Evolutionary conservation across 2,329 filamentous ascomycete genomes (phyloP).

Genomic region (Colletotrichum liriopes): DNA sequence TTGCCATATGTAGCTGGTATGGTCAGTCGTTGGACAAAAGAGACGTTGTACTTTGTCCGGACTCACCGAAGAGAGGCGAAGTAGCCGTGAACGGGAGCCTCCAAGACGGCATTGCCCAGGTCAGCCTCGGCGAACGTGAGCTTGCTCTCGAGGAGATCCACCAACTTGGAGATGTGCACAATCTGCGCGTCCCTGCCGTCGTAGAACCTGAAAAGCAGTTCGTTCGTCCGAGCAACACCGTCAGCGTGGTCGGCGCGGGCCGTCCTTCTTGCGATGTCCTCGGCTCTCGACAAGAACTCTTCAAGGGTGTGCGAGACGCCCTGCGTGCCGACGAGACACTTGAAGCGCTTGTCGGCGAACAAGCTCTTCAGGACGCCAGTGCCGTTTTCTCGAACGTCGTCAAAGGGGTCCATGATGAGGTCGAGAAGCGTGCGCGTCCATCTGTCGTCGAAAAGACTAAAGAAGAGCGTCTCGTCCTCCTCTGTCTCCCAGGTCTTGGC

Average conservation of each 20-base stretch:
- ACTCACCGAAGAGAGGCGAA: slow-evolving; percentile 76
- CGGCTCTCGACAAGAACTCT: slow-evolving; percentile 67
- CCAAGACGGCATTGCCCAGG: slow-evolving; percentile 76
- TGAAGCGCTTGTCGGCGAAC: slow-evolving; percentile 58
- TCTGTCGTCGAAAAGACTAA: slow-evolving; percentile 60
- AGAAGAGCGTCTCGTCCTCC: slow-evolving; percentile 58
- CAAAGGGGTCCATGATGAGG: slow-evolving; percentile 89
- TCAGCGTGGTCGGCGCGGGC: slow-evolving; percentile 94
- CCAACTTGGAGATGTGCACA: slow-evolving; percentile 69
- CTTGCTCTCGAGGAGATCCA: slow-evolving; percentile 76
- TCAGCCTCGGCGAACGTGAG: slow-evolving; percentile 75
- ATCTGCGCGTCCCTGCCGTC: slow-evolving; percentile 59
- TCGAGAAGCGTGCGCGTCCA: slow-evolving; percentile 80
- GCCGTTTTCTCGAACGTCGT: slow-evolving; percentile 83
- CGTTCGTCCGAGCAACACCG: slow-evolving; percentile 84
- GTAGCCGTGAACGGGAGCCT: slow-evolving; percentile 78
- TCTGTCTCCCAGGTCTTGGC: slow-evolving; percentile 56
- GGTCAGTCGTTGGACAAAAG: slow-evolving; percentile 15
- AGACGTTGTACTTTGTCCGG: neutral
- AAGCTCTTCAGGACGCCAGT: slow-evolving; percentile 65
- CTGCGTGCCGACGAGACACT: slow-evolving; percentile 42
- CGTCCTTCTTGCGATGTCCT: slow-evolving; percentile 75
- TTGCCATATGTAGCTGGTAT: slow-evolving; percentile 67
- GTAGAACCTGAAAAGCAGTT: slow-evolving; percentile 76
- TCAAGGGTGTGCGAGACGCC: slow-evolving; percentile 53